Base-by-base conservation (phyloP, 257 asterid genomes). In the Salvia rosmarinus region DNA sequence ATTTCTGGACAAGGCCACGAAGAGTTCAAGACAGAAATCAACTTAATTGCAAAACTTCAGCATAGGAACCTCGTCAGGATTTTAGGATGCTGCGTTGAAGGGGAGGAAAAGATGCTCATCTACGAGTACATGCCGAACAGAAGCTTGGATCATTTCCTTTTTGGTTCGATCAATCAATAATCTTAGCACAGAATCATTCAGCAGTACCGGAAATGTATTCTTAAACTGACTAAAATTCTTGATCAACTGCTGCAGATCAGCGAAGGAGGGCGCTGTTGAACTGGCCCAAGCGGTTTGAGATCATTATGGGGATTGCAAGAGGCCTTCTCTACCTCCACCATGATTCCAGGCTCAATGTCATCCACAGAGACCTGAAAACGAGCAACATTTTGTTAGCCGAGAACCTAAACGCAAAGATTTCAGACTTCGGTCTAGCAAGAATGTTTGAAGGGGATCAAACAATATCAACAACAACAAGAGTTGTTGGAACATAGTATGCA, bases 401-500 rank as follows among this genome's bases (percentile, higher is more conserved):
- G 11, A 65, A 65, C 11, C 14, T 65, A 0, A 65, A 72, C 12
- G 65, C 77, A 14, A 72, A 72, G 65, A 72, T 72, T 14, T 72
- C 77, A 39, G 77, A 72, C 20, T 73, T 73, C n/a, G 77, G 77
- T 16, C 52, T 73, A 17, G 77, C 77, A 35, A 73, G 77, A 64
- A 73, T 73, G 71, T 54, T 73, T 19, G 66, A 73, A 63, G n/a
- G n/a, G 77, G 71, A 73, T 49, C 65, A 64, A 64, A 73, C 71
- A 0, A 40, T 58, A 12, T 46, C 71, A 63, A 73, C 47, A 63
- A 73, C 77, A 37, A 73, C 39, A 25, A 63, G 71, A 73, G 65
- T 73, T 16, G 71, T 73, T 3, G 77, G 77, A 73, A 73, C 77
- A 50, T 73, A 63, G 77, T 73, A 73, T 51, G 77, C 25, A 23